Conservation (phyloP, 306 rosid genomes). For the Acacia acuminata region DNA sequence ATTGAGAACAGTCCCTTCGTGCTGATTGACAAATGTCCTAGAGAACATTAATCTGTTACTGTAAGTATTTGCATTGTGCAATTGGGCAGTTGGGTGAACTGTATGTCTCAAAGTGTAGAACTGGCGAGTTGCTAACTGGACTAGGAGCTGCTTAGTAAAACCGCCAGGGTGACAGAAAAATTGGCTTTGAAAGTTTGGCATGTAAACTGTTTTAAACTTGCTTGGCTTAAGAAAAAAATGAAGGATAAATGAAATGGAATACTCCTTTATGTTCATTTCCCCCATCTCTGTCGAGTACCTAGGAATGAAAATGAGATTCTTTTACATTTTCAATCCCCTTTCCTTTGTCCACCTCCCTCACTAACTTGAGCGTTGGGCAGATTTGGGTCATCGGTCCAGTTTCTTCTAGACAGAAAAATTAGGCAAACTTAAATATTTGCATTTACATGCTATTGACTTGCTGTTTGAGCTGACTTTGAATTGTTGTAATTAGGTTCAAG, state of each 20-base stretch:
- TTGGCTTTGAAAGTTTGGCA: neutral
- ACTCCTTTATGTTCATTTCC: neutral
- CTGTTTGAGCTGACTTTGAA: slow-evolving; percentile 28
- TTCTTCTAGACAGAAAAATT: neutral
- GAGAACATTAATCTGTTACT: slow-evolving; percentile 6
- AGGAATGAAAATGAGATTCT: neutral
- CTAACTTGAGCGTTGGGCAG: neutral
- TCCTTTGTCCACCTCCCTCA: slow-evolving; percentile 17
- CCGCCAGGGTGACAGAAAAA: neutral
- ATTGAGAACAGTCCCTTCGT: neutral
- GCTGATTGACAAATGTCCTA: neutral
- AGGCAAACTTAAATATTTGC: neutral
- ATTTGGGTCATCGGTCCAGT: neutral
- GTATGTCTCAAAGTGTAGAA: neutral
- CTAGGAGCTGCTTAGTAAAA: neutral
- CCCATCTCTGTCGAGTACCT: neutral
- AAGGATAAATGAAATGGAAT: neutral
- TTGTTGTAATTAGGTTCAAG: slow-evolving; percentile 76
- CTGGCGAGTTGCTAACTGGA: neutral
- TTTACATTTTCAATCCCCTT: neutral
- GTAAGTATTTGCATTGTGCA: neutral
- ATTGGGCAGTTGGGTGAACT: neutral
- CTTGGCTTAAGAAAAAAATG: slow-evolving; percentile 4
- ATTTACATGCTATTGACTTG: slow-evolving; percentile 7
- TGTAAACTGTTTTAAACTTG: neutral